Evolutionary conservation across 2,329 filamentous ascomycete species (phyloP), one percentile per base, ranked within the genome.

Genomic region (Trichoderma atrobrunneum): DNA sequence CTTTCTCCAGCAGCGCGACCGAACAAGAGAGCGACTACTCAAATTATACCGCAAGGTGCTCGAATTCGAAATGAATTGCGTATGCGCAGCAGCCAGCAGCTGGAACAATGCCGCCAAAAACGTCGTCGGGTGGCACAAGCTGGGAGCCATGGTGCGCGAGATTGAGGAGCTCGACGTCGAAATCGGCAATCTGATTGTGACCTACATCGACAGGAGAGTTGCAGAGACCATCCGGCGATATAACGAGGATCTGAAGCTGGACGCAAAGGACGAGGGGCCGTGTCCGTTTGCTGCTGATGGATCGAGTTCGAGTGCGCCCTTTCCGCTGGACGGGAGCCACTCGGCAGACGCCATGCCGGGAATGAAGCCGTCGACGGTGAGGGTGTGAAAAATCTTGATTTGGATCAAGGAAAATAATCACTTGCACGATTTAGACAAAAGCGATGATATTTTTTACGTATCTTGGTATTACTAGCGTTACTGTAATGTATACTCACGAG

Each of bases 1-100:
- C 3, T 79, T 78, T 60, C 74, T 75, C 16, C 59, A 72, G 8
- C 72, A 76, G 7, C 74, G 76, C n/a, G 71, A 74, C 2, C 67
- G 75, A 3, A 57, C 74, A 7, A 76, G 74, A 4, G 78, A 78
- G 11, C 72, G 71, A 10, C 70, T 82, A 11, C 26, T 78, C 1
- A 73, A 74, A 5, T 73, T 82, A 7, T 81, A 80, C 73, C 77
- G 79, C 24, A 76, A 74, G 16, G 76, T 82, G 5, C 77, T 82
- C 30, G 81, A 82, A 71, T 79, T 81, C 67, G 80, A 82, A 74
- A 82, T 82, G 81, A 82, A 82, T 67, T 80, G 79, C 74, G 79
- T 82, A 11, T 82, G 81, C 72, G 81, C 81, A 7, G 76, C 80
- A 18, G 81, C 80, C 3, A 80, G 79, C 72, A 77, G 78, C 12